These are phyloP conservation scores for Phialemonium atrogriseum DNA, from an alignment of 2,329 filamentous ascomycete species.

Conservation along the genomic window DNA sequence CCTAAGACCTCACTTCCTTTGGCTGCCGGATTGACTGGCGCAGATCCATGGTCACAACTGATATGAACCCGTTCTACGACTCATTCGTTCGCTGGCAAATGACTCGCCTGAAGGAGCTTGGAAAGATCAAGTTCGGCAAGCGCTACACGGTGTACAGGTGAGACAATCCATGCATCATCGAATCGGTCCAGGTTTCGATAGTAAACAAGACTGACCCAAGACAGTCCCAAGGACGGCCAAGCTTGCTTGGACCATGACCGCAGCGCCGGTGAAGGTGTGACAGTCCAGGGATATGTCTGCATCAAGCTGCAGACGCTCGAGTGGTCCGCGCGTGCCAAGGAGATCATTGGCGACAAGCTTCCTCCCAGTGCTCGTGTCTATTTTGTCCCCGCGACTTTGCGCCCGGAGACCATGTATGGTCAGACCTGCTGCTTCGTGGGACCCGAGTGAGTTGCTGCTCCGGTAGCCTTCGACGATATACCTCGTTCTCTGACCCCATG, in stretches of 20 bases:
- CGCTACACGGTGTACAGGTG: conserved; percentile 20
- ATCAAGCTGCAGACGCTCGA: conserved; percentile 86
- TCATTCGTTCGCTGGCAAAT: conserved; percentile 96
- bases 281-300: conserved; percentile 85
- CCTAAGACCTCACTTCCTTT: conserved; percentile 78
- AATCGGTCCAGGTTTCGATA: conserved; percentile 66
- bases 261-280: conserved; percentile 70
- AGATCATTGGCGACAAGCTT: conserved; percentile 67
- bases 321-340: conserved; percentile 71
- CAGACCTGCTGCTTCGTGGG: conserved; percentile 95
- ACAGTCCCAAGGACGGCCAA: conserved; percentile 82
- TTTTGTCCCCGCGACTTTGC: conserved; percentile 83
- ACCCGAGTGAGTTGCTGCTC: too few relatives aligned
- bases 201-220: conserved; percentile 88
- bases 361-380: conserved; percentile 73
- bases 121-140: conserved; percentile 88
- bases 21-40: conserved; percentile 90
- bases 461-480: too few relatives aligned
- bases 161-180: not conserved
- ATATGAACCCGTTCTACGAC: conserved; percentile 95
- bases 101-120: conserved; percentile 78
- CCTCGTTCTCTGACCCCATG: not conserved
- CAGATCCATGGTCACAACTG: conserved; percentile 85
- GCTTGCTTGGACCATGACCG: conserved; percentile 85
- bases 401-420: conserved; percentile 98